These are phyloP conservation scores for Plasmodium gonderi DNA, from an alignment of 169 alveolate species.

Conservation along the genomic window DNA sequence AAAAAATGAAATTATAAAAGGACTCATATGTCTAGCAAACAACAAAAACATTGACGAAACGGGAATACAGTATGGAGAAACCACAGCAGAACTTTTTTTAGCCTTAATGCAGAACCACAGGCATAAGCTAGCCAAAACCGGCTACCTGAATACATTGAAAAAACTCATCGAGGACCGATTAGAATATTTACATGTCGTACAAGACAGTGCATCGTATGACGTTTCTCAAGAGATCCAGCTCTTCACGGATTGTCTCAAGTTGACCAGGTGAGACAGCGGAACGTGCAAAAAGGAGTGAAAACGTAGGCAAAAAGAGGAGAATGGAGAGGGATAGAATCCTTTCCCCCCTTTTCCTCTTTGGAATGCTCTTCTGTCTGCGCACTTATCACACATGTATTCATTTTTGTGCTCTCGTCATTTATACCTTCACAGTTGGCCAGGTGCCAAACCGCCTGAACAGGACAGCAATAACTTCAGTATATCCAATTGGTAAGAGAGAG, in stretches of 20 bases:
- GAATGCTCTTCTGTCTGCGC: too few relatives aligned
- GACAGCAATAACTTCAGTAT: not conserved
- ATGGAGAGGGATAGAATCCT: too few relatives aligned
- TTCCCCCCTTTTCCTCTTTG: too few relatives aligned
- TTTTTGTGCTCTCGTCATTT: not conserved
- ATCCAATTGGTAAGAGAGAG: not conserved
- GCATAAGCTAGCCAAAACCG: conserved; percentile 60
- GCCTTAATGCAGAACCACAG: conserved; percentile 70
- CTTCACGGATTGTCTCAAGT: conserved; percentile 45
- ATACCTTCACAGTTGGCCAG: not conserved
- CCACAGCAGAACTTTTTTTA: conserved; percentile 69
- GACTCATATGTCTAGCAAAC: conserved; percentile 41
- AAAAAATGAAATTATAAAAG: conserved; percentile 68
- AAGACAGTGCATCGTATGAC: conserved; percentile 63
- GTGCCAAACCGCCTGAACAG: not conserved
- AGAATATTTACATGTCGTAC: conserved; percentile 38
- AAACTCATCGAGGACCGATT: conserved; percentile 46
- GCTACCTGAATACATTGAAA: conserved; percentile 28
- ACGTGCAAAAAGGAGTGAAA: not conserved
- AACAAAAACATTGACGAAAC: conserved; percentile 71
- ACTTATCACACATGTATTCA: not conserved
- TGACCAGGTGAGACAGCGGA: conserved; percentile 13
- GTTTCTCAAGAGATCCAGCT: conserved; percentile 68
- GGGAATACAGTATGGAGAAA: conserved; percentile 71
- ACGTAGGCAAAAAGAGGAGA: too few relatives aligned